These are phyloP conservation scores for Alternaria hordeiaustralica DNA, from an alignment of 2,329 filamentous ascomycete species.

Conservation along the genomic window DNA sequence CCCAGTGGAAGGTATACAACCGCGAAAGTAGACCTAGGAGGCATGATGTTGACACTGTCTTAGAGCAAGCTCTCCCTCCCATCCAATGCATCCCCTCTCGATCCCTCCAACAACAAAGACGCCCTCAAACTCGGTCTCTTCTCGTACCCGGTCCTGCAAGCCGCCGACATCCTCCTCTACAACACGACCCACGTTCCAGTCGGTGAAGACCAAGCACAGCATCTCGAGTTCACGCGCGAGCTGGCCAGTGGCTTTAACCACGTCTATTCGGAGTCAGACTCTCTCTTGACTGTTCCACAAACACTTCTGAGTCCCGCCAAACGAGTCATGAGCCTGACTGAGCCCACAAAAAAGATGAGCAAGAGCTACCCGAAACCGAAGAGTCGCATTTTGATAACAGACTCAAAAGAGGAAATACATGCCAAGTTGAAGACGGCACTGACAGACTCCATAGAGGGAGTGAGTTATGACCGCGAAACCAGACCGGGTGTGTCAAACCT, in stretches of 20 bases:
- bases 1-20: constrained; percentile 88
- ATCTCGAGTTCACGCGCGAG: constrained; percentile 90
- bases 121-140: constrained; percentile 87
- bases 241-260: constrained; percentile 88
- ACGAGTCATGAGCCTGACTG: constrained; percentile 86
- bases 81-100: constrained; percentile 64
- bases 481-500: constrained; percentile 90
- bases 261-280: constrained; percentile 62
- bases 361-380: constrained; percentile 77
- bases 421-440: constrained; percentile 74
- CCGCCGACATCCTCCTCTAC: constrained; percentile 86
- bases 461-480: constrained; percentile 73
- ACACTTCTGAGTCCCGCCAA: constrained; percentile 65
- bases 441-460: constrained; percentile 73
- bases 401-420: constrained; percentile 67
- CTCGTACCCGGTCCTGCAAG: constrained; percentile 94
- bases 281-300: constrained; percentile 31
- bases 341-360: constrained; percentile 88
- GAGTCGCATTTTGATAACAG: constrained; percentile 84
- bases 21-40: neutral
- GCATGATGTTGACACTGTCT: neutral
- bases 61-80: constrained; percentile 72
- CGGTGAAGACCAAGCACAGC: constrained; percentile 92
- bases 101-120: constrained; percentile 57
- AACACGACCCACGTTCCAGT: constrained; percentile 94